Percentiles rank a stretch among this genome's conserved stretches.
Evolutionary conservation across 352 stramenopile genomes (phyloP).

Genomic region (Plasmopara muralis): DNA sequence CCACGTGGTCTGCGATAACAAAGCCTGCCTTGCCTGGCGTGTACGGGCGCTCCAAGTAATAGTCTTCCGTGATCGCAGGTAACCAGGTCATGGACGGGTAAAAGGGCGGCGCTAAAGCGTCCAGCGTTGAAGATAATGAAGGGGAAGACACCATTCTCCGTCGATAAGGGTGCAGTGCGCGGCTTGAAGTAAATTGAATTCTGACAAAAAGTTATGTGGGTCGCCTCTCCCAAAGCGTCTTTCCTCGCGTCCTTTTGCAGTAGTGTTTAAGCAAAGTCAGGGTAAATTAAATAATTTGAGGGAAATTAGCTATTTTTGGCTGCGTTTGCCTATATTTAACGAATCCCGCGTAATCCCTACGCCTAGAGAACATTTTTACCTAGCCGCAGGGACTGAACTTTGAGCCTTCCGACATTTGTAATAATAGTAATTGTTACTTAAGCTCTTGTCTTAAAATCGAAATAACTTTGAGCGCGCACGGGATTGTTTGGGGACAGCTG

Average conservation of each 20-base stretch:
- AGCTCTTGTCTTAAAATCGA: no score
- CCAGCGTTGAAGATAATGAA: slow-evolving; percentile 35
- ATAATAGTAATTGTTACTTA: no score
- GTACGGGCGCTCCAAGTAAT: slow-evolving; percentile 56
- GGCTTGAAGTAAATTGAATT: slow-evolving; percentile 21
- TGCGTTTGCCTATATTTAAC: background rate
- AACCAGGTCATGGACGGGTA: slow-evolving; percentile 54
- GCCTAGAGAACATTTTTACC: slow-evolving; percentile 16
- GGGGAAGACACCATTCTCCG: slow-evolving; percentile 31
- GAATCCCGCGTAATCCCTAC: slow-evolving; percentile 3
- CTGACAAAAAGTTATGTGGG: slow-evolving; percentile 4
- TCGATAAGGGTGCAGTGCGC: slow-evolving; percentile 3
- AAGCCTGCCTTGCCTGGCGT: slow-evolving; percentile 53
- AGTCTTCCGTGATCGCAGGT: slow-evolving; percentile 52
- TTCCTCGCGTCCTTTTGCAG: background rate
- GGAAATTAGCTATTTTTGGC: background rate
- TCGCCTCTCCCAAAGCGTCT: slow-evolving; percentile 8
- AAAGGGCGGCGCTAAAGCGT: slow-evolving; percentile 51
- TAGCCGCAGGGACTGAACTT: slow-evolving; percentile 22
- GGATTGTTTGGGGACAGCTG: no score
- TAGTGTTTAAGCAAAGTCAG: background rate
- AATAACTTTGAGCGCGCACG: no score
- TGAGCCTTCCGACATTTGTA: slow-evolving; percentile 1
- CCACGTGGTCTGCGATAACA: slow-evolving; percentile 54
- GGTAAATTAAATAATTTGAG: slow-evolving; percentile 3